A percentile compares a stretch with the other conserved stretches of the same genome.
Conservation (phyloP, 805 yeast species). For the Starmerella ratchasimensis region DNA sequence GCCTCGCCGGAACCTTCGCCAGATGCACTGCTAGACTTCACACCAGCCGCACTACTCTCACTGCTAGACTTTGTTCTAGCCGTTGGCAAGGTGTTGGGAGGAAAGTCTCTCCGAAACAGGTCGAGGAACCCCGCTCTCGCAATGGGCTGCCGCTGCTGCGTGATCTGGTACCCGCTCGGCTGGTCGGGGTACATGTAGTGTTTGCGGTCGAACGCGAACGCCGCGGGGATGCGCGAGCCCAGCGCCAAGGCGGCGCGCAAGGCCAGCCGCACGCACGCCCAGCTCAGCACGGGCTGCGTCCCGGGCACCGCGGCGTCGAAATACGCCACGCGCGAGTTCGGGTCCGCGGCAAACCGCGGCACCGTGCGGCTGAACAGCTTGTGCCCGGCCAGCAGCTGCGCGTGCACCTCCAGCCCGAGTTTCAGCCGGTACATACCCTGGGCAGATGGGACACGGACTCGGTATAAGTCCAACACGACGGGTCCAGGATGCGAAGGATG, state of each 20-base stretch:
- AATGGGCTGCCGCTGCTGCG: constrained; percentile 73
- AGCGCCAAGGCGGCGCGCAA: constrained; percentile 60
- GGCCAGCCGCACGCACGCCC: constrained; percentile 58
- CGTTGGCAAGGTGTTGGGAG: neutral
- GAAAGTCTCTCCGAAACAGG: constrained; percentile 38
- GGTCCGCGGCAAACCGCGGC: constrained; percentile 31
- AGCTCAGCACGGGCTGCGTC: constrained; percentile 70
- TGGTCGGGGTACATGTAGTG: constrained; percentile 96
- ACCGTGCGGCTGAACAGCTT: constrained; percentile 57
- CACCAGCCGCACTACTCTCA: neutral
- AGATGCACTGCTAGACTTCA: no score
- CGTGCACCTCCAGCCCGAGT: constrained; percentile 88
- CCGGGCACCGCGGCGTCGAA: constrained; percentile 88
- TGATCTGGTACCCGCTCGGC: constrained; percentile 89
- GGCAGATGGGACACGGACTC: neutral
- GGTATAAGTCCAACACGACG: no score
- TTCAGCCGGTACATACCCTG: constrained; percentile 38
- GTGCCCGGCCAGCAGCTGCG: constrained; percentile 60
- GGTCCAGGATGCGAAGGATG: no score
- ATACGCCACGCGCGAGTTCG: constrained; percentile 59
- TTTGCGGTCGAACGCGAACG: constrained; percentile 74
- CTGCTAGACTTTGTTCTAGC: no score
- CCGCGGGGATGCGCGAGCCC: constrained; percentile 40
- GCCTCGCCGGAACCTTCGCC: no score
- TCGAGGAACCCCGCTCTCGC: constrained; percentile 52